Percentiles rank a stretch among this genome's conserved stretches.
These are phyloP conservation scores for Fusarium bulbicola DNA, from an alignment of 2,329 filamentous ascomycete species.

Conservation along the genomic window DNA sequence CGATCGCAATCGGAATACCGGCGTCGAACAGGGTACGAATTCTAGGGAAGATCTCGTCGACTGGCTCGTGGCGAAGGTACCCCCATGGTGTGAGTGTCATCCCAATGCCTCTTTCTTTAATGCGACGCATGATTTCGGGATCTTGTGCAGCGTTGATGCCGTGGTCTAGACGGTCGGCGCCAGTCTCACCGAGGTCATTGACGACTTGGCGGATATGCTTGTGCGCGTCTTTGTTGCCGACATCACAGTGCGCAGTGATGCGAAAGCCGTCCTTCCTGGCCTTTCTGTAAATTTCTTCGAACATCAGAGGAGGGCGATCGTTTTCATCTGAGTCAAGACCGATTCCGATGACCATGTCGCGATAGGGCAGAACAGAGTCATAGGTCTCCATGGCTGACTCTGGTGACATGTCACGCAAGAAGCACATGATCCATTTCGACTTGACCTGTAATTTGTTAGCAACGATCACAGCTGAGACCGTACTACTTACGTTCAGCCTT, in stretches of 20 bases:
- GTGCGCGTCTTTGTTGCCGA: slow-evolving; percentile 57
- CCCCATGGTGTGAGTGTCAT: slow-evolving; percentile 72
- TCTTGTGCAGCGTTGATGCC: slow-evolving; percentile 72
- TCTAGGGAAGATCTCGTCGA: slow-evolving; percentile 59
- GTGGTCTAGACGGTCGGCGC: slow-evolving; percentile 75
- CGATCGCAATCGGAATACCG: slow-evolving; percentile 73
- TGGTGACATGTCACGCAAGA: slow-evolving; percentile 73
- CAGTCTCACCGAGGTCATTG: slow-evolving; percentile 65
- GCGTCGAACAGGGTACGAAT: slow-evolving; percentile 63
- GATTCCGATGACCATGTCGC: slow-evolving; percentile 53
- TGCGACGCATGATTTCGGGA: slow-evolving; percentile 61
- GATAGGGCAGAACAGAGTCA: slow-evolving; percentile 48
- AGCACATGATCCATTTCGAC: slow-evolving; percentile 73
- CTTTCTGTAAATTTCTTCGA: slow-evolving; percentile 50
- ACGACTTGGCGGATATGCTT: slow-evolving; percentile 59
- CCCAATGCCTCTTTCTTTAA: slow-evolving; percentile 65
- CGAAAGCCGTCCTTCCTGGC: slow-evolving; percentile 53
- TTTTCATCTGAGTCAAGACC: slow-evolving; percentile 59
- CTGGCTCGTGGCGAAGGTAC: slow-evolving; percentile 31
- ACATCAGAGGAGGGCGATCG: slow-evolving; percentile 54
- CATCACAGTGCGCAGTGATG: slow-evolving; percentile 62
- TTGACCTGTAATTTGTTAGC: slow-evolving; percentile 2
- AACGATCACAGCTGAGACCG: rapidly evolving
- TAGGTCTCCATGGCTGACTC: slow-evolving; percentile 76
- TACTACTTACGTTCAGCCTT: neutral